Evolutionary conservation across 176 grass and related monocot genomes (phyloP), one percentile per base, ranked within the genome.

Genomic region (Aegilops tauschii): DNA sequence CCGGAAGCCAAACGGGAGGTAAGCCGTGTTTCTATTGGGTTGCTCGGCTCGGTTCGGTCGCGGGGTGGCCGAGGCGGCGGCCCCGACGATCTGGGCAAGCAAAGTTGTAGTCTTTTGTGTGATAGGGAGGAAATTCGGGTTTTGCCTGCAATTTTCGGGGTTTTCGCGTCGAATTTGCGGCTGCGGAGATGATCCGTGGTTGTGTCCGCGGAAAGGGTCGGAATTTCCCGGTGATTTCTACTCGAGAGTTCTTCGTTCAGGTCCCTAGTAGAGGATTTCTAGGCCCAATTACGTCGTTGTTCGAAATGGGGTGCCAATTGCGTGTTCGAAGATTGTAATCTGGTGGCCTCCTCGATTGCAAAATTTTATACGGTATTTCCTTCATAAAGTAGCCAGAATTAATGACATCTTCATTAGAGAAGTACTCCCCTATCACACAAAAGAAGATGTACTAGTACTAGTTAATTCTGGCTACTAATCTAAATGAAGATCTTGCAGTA

Each of bases 1-100:
- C 39, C 80, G 27, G 83, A 44, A 25, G 65, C 88, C 45, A 78
- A 36, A 31, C 37, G 82, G 31, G 58, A 88, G 89, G 83, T 97
- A 74, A 77, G 86, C 68, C 20, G 31, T 37, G 18, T 16, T 59
- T 69, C 45, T 73, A 8, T 79, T 79, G 25, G 25, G 72, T 86
- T 83, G 45, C 20, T 86, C 6, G 21, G 39, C 50, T 44, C 16
- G 69, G 69, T 82, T 83, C 83, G 34, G 45, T 73, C 17, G 28
- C 75, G 62, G 77, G 69, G 54, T 83, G 84, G 69, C 69, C 17
- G 65, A 31, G 30, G 35, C 13, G 31, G 63, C 27, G 65, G 45
- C 44, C 31, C 40, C 20, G 25, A 78, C 52, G 77, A 90, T 87
- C 77, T 87, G 69, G 76, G 20, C 12, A 32, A 23, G 54, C 49